Base-by-base conservation (phyloP, 352 stramenopile species). In the Ophiocytium majus region DNA sequence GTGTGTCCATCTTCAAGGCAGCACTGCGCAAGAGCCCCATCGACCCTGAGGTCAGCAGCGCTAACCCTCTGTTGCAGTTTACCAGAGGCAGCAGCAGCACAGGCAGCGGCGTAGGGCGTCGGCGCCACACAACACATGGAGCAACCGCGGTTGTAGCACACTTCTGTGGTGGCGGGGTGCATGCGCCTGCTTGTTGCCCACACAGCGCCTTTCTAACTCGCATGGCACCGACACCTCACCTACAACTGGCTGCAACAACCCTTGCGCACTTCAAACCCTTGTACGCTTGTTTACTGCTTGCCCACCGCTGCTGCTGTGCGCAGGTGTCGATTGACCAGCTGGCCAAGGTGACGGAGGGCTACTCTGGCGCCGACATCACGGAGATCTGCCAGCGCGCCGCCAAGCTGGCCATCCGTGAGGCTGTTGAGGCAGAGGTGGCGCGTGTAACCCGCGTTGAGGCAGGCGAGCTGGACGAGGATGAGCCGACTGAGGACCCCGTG, bases 361-460 rank as follows among this genome's bases (percentile, higher is more conserved):
- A 79, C 31, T 99, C 95, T n/a, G 97, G 97, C 88, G 97, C 97
- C 50, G 97, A 99, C 93, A 91, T 99, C 76, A 99, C 97, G 35
- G 97, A 99, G 92, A 99, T 99, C 86, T 99, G 97, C 87, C 97
- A 99, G 91, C 94, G 95, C 49, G 97, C 97, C n/a, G 97, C 95
- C 82, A 99, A 99, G 92, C 89, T 99, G 82, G 97, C 97, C 0
- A 99, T 99, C 89, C 94, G 97, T n/a, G 96, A 99, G 91, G 10
- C 71, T 10, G 71, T 79, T 79, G 71, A 79, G 31, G 71, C 71
- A 35, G 71, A 79, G 71, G 49, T 79, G 17, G 31, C 17, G 10
- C 71, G 49, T 23, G 23, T 34, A 10, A 34, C 35, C 10, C 10
- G 23, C 9, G 71, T 79, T 23, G 71, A 79, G 31, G 31, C 10